Evolutionary conservation across 192 early-diverging fungal species (phyloP), one percentile per base, ranked within the genome.

Genomic region (Dimargaris cristalligena): DNA sequence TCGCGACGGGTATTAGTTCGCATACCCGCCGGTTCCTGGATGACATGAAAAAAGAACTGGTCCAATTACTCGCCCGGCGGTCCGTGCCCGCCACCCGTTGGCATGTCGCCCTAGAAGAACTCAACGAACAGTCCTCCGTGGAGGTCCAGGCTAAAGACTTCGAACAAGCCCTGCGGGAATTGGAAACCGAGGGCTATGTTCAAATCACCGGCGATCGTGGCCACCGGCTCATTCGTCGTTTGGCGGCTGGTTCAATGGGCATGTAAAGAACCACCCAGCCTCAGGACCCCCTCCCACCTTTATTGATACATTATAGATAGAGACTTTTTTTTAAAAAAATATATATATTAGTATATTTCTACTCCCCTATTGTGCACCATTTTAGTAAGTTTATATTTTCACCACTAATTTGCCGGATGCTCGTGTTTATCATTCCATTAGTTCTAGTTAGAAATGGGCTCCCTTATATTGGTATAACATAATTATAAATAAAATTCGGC

Each of bases 1-100:
- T 98, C 31, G 81, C 76, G 38, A 94, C 91, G 23, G 95, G 95
- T 8, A 85, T 87, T 67, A 83, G 80, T 29, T 78, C 85, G 20
- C 82, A 89, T 65, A 81, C 81, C 25, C 80, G 92, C 20, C 71
- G 65, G 22, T 62, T 79, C 44, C 69, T 74, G 51, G 79, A 74
- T 50, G 77, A 79, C 59, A 75, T 83, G 65, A 74, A 74, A 25
- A 65, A 65, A 30, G 82, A 76, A 48, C 51, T 90, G 23, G 41
- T 65, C 58, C 60, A 46, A 3, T 34, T 75, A 51, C 58, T 80
- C 59, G 48, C 61, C 44, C 64, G 63, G 10, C 64, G 55, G 4
- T 57, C 55, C 16, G 55, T 57, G 22, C 55, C 55, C 16, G 55
- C 55, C 10, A 57, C 55, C 35, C 55, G 55, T 20, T 57, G 55